These are phyloP conservation scores for Purpureocillium takamizusanense DNA, from an alignment of 2,329 filamentous ascomycete genomes.

Conservation along the genomic window DNA sequence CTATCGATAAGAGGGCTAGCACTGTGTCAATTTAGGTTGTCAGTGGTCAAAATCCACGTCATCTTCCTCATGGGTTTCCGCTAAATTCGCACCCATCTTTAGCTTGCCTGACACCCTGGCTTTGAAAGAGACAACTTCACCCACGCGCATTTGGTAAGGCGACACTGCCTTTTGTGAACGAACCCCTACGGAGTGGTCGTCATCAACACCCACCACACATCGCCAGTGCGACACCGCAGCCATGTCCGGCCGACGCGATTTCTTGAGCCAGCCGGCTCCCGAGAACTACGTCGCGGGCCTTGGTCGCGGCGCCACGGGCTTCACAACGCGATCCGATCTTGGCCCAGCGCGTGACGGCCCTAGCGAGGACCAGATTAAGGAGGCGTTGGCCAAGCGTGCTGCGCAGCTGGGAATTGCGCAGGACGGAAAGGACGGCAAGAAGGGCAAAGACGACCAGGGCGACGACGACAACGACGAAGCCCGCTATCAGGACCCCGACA, in stretches of 20 bases:
- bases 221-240: slow-evolving; percentile 10
- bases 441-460: slow-evolving; percentile 58
- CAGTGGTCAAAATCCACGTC: too few relatives aligned
- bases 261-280: slow-evolving; percentile 75
- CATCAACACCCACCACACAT: slow-evolving; percentile 1
- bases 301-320: slow-evolving; percentile 93
- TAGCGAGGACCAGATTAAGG: slow-evolving; percentile 96
- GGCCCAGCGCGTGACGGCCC: slow-evolving; percentile 92
- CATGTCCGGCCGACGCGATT: slow-evolving; percentile 66
- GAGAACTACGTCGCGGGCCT: slow-evolving; percentile 93
- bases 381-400: slow-evolving; percentile 88
- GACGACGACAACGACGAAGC: slow-evolving; percentile 69
- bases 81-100: neutral
- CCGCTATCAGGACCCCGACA: slow-evolving; percentile 91
- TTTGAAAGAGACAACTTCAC: slow-evolving; percentile 2
- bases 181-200: too few relatives aligned
- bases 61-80: too few relatives aligned
- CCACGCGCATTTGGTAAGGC: neutral
- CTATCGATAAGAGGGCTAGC: neutral
- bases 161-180: neutral
- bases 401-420: slow-evolving; percentile 66
- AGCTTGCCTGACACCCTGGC: slow-evolving; percentile 4
- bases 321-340: slow-evolving; percentile 93
- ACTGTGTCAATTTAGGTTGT: neutral
- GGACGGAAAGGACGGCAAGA: slow-evolving; percentile 64